Conservation (phyloP, 768 basidiomycete genomes). For the Amanita jacksonii region DNA sequence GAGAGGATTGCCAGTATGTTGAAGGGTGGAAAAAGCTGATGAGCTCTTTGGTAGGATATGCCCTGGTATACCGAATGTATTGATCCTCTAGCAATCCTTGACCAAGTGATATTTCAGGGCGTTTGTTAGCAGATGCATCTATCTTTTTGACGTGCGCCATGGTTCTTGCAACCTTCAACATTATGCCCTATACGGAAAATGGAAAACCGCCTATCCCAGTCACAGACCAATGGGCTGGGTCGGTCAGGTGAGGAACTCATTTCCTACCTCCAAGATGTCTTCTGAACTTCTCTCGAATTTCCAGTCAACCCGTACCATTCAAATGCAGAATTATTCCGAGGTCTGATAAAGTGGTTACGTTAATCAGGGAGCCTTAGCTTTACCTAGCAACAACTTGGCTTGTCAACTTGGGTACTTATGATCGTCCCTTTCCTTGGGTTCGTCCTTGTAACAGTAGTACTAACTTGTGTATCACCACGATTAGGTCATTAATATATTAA, state of each 20-base stretch:
- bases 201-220: conserved; percentile 24
- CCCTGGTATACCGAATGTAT: background rate
- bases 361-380: no score
- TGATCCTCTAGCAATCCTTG: background rate
- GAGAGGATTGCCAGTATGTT: no score
- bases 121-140: no score
- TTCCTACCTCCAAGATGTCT: background rate
- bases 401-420: no score
- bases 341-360: no score
- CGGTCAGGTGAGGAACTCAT: conserved; percentile 32
- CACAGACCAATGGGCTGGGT: conserved; percentile 33
- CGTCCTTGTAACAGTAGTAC: no score
- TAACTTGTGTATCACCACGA: no score
- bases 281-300: background rate
- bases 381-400: no score
- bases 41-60: background rate
- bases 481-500: no score
- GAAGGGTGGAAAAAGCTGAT: conserved; percentile 24
- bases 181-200: conserved; percentile 21
- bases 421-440: no score
- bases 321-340: conserved; percentile 14
- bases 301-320: conserved; percentile 19
- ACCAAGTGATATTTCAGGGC: background rate
- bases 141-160: conserved; percentile 32
- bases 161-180: conserved; percentile 31